Evolutionary conservation across 2,329 filamentous ascomycete genomes (phyloP).

Genomic region (Aspergillus texensis): DNA sequence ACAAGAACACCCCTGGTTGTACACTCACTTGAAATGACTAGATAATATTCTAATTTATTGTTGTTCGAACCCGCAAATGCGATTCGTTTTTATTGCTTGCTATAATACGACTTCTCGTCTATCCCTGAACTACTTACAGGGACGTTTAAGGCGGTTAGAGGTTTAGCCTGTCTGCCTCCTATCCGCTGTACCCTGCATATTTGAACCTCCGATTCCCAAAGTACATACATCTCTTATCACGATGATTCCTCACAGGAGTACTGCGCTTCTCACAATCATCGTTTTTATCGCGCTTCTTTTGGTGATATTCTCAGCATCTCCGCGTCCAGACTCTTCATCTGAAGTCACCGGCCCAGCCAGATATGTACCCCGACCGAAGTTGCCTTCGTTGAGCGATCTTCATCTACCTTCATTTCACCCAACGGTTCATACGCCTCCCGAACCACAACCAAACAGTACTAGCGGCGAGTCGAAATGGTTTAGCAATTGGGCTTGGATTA

Average conservation of each 20-base stretch:
- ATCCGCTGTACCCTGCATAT: not conserved
- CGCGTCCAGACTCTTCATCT: constrained; percentile 26
- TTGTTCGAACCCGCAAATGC: not conserved
- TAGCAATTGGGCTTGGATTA: constrained; percentile 85
- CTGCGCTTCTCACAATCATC: constrained; percentile 45
- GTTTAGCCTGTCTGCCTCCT: not conserved
- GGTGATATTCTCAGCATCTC: constrained; percentile 48
- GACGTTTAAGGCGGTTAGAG: not conserved
- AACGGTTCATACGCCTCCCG: constrained; percentile 69
- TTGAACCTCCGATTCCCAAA: not conserved
- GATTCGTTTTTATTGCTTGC: not conserved
- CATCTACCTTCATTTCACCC: constrained; percentile 68
- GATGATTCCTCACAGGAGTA: constrained; percentile 46
- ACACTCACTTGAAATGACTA: constrained; percentile 4
- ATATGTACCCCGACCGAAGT: constrained; percentile 39
- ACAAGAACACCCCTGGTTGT: not conserved
- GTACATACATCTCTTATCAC: constrained; percentile 13
- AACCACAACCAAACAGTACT: constrained; percentile 72
- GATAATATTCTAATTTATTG: not conserved
- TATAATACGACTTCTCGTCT: not conserved
- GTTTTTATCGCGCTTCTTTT: constrained; percentile 47
- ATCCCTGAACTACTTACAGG: not conserved
- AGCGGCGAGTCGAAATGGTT: constrained; percentile 82
- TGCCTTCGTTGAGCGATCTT: constrained; percentile 56
- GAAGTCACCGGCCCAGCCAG: constrained; percentile 30